A percentile compares a stretch with the other conserved stretches of the same genome.
These are phyloP conservation scores for Candida palmyrensis DNA, from an alignment of 805 yeast species.

Conservation along the genomic window DNA sequence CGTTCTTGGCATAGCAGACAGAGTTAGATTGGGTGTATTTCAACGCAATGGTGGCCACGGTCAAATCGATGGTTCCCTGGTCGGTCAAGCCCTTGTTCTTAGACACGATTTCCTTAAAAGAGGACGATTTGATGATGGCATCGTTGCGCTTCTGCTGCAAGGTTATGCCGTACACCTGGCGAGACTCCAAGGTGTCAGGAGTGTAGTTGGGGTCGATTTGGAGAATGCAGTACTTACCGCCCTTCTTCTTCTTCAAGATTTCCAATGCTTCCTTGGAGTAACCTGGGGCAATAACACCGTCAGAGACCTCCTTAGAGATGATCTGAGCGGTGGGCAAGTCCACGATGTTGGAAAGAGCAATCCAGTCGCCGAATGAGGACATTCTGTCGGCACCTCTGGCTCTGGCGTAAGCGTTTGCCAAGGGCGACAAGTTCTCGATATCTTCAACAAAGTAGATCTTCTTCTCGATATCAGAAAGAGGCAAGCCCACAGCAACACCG, in stretches of 20 bases:
- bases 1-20: slow-evolving; percentile 96
- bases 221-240: slow-evolving; percentile 93
- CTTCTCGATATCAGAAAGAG: slow-evolving; percentile 86
- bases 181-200: slow-evolving; percentile 77
- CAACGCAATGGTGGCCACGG: slow-evolving; percentile 95
- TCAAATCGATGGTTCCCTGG: slow-evolving; percentile 88
- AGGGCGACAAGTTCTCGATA: slow-evolving; percentile 90
- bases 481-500: slow-evolving; percentile 96
- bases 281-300: slow-evolving; percentile 99
- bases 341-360: slow-evolving; percentile 93
- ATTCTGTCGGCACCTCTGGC: slow-evolving; percentile 99
- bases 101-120: slow-evolving; percentile 90
- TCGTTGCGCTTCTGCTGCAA: slow-evolving; percentile 97
- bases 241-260: slow-evolving; percentile 85
- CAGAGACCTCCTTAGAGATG: slow-evolving; percentile 95
- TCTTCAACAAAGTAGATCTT: slow-evolving; percentile 93
- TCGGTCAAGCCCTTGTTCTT: slow-evolving; percentile 81
- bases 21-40: slow-evolving; percentile 98
- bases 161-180: slow-evolving; percentile 95
- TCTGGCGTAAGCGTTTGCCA: slow-evolving; percentile 97
- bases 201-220: slow-evolving; percentile 93
- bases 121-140: slow-evolving; percentile 85
- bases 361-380: slow-evolving; percentile 98
- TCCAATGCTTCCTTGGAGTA: slow-evolving; percentile 88
- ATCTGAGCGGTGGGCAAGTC: slow-evolving; percentile 95